A percentile compares a stretch with the other conserved stretches of the same genome.
These are phyloP conservation scores for Cryptosporidium andersoni DNA, from an alignment of 169 alveolate genomes.

Conservation along the genomic window DNA sequence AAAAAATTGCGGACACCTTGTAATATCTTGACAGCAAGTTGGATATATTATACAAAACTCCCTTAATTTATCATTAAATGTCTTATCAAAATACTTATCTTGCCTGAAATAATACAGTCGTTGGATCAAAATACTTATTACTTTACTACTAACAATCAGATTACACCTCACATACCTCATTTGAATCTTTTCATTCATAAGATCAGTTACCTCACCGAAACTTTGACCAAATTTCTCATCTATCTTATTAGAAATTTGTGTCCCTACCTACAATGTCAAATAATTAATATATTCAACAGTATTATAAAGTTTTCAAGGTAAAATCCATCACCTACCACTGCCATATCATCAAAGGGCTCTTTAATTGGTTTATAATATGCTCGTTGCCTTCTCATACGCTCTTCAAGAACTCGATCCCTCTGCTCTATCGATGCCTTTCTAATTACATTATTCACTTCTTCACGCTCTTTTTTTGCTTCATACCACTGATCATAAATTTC, in stretches of 20 bases:
- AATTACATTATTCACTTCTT: constrained; percentile 2
- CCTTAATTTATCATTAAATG: constrained; percentile 22
- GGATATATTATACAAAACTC: constrained; percentile 54
- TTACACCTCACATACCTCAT: constrained; percentile 22
- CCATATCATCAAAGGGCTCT: constrained; percentile 57
- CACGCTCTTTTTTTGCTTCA: constrained; percentile 50
- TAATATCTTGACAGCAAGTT: constrained; percentile 46
- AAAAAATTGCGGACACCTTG: constrained; percentile 57
- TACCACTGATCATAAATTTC: constrained; percentile 50
- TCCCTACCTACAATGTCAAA: constrained; percentile 22
- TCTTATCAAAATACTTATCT: constrained; percentile 24
- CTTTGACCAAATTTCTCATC: constrained; percentile 59
- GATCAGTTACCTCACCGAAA: constrained; percentile 35
- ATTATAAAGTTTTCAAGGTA: too few relatives aligned
- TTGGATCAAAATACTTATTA: not conserved
- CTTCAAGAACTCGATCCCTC: constrained; percentile 58
- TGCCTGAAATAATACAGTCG: not conserved
- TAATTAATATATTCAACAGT: not conserved
- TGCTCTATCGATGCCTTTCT: constrained; percentile 38
- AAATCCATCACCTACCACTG: constrained; percentile 17
- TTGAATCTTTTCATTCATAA: constrained; percentile 32
- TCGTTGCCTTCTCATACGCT: constrained; percentile 51
- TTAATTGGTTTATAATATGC: constrained; percentile 46
- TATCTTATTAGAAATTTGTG: constrained; percentile 22
- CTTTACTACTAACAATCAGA: not conserved